Evolutionary conservation across 1,284 basidiomycete species (phyloP).

Genomic region (Inonotus obliquus): DNA sequence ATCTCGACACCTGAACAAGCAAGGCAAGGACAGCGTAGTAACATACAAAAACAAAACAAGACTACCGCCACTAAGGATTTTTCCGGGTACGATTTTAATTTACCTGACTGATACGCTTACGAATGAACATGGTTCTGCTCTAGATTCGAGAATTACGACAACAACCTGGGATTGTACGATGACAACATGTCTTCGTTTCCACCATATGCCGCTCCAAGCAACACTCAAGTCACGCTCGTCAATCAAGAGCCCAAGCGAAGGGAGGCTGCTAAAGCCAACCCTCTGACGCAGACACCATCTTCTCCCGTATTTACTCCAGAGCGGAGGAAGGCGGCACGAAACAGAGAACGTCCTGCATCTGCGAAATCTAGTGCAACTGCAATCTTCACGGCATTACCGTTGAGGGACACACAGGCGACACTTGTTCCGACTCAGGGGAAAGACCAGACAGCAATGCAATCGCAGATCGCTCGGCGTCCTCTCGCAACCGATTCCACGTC

Average conservation of each 20-base stretch:
- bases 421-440: background rate
- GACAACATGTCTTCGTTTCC: background rate
- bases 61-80: too few relatives aligned
- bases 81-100: too few relatives aligned
- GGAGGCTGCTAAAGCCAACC: background rate
- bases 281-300: background rate
- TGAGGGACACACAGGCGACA: background rate
- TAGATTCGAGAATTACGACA: background rate
- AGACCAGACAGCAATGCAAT: too few relatives aligned
- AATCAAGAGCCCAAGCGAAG: background rate
- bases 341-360: background rate
- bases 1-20: background rate
- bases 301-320: background rate
- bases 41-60: too few relatives aligned
- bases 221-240: conserved; percentile 8
- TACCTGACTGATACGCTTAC: too few relatives aligned
- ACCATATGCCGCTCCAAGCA: background rate
- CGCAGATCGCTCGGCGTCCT: too few relatives aligned
- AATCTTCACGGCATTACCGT: background rate
- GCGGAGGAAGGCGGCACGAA: background rate
- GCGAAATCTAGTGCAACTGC: background rate
- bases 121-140: too few relatives aligned
- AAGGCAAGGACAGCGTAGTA: background rate
- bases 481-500: too few relatives aligned
- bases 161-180: background rate